Evolutionary conservation across 1,284 basidiomycete genomes (phyloP).

Genomic region (Heliocybe sulcata): DNA sequence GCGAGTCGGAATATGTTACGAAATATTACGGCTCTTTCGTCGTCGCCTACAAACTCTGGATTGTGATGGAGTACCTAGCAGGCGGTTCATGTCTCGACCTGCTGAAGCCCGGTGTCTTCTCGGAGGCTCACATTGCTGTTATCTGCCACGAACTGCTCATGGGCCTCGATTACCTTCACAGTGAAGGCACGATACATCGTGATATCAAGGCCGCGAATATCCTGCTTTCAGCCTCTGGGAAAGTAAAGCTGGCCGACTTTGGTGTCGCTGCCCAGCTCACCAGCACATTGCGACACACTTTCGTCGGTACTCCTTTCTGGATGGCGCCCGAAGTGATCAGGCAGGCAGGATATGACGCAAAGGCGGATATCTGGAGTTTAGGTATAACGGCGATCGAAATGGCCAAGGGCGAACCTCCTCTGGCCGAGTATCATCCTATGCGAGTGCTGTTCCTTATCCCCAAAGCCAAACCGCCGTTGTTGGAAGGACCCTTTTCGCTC

Average conservation of each 20-base stretch:
- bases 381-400: conserved; percentile 97
- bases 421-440: conserved; percentile 95
- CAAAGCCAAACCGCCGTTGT: conserved; percentile 86
- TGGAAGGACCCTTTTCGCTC: conserved; percentile 80
- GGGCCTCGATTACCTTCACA: conserved; percentile 94
- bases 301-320: conserved; percentile 96
- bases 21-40: conserved; percentile 97
- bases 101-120: conserved; percentile 85
- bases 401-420: conserved; percentile 90
- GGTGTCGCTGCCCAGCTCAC: conserved; percentile 93
- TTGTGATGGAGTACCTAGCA: conserved; percentile 98
- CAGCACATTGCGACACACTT: conserved; percentile 85
- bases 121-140: conserved; percentile 90
- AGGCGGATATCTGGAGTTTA: conserved; percentile 96
- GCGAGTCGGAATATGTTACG: conserved; percentile 94
- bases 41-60: conserved; percentile 96
- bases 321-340: conserved; percentile 98
- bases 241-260: conserved; percentile 96
- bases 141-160: conserved; percentile 89
- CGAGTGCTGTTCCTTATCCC: conserved; percentile 94
- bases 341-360: conserved; percentile 93
- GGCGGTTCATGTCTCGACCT: conserved; percentile 98
- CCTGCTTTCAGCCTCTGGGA: conserved; percentile 82
- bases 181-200: conserved; percentile 92
- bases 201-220: conserved; percentile 99